These are phyloP conservation scores for Iris pallida DNA, from an alignment of 116 monocot species.

Conservation along the genomic window DNA sequence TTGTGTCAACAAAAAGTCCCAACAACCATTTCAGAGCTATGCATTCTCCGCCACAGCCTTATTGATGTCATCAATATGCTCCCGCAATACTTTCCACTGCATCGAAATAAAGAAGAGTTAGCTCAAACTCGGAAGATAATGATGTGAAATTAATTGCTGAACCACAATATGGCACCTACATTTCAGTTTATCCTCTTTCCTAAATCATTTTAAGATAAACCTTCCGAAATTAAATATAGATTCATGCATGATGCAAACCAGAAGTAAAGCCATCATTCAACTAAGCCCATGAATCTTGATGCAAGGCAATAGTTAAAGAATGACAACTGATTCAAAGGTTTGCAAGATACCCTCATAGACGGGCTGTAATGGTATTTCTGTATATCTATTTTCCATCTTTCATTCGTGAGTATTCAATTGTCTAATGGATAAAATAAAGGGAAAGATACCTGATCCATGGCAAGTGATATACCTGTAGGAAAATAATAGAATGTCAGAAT, in stretches of 20 bases:
- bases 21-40: slow-evolving; percentile 9
- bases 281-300: not conserved
- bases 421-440: not conserved
- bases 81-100: slow-evolving; percentile 40
- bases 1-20: not conserved
- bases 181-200: too few species aligned
- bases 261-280: too few species aligned
- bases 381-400: not conserved
- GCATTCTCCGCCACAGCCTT: slow-evolving; percentile 23
- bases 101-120: slow-evolving; percentile 2
- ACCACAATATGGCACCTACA: too few species aligned
- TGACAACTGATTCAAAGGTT: too few species aligned
- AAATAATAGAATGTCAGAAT: not conserved
- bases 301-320: too few species aligned
- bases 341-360: too few species aligned
- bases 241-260: too few species aligned
- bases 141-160: too few species aligned
- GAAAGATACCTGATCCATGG: slow-evolving; percentile 42
- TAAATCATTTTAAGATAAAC: too few species aligned
- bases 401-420: not conserved
- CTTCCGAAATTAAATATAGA: too few species aligned
- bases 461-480: slow-evolving; percentile 41
- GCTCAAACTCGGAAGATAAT: too few species aligned
- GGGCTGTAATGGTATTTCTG: not conserved
- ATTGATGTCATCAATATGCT: slow-evolving; percentile 35